phyloP scores from a whole-genome alignment of 108 stramenopile genomes.

The Fragilaria crotonensis region DNA sequence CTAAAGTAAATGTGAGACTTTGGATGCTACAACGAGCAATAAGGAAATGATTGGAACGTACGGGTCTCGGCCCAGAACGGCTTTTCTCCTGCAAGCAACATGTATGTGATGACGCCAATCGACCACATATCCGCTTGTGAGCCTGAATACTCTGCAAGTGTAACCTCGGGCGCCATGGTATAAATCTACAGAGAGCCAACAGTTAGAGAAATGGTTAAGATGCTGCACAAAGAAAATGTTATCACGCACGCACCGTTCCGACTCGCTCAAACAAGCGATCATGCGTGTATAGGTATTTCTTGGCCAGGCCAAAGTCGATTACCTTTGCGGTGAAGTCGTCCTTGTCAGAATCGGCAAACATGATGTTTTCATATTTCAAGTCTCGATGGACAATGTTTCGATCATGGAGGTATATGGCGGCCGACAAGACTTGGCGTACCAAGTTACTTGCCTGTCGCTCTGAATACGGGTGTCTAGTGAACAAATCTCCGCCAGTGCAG shows the following conservation, averaged over 20 bases:
- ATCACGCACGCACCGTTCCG: slow-evolving; percentile 61
- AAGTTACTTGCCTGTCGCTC: slow-evolving; percentile 46
- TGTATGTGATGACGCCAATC: slow-evolving; percentile 46
- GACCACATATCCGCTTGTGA: slow-evolving; percentile 78
- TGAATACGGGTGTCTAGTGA: slow-evolving; percentile 52
- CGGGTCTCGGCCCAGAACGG: slow-evolving; percentile 50
- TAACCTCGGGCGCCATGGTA: slow-evolving; percentile 74
- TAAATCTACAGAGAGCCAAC: too few relatives aligned
- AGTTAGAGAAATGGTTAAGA: slow-evolving; percentile 8
- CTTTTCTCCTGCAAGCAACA: slow-evolving; percentile 42
- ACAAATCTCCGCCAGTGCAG: slow-evolving; percentile 71
- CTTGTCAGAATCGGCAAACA: slow-evolving; percentile 54
- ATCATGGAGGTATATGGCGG: slow-evolving; percentile 71
- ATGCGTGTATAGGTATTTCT: slow-evolving; percentile 22
- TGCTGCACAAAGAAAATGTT: background rate
- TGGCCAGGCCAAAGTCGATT: slow-evolving; percentile 89
- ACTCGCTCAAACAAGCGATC: slow-evolving; percentile 44
- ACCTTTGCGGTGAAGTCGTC: slow-evolving; percentile 55
- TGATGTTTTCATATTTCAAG: slow-evolving; percentile 72
- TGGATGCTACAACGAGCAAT: too few relatives aligned
- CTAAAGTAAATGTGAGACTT: too few relatives aligned
- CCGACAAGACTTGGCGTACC: slow-evolving; percentile 53
- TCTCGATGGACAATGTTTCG: slow-evolving; percentile 84
- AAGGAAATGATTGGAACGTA: too few relatives aligned
- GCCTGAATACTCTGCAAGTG: slow-evolving; percentile 67